These are phyloP conservation scores for Tieghemiomyces parasiticus DNA, from an alignment of 192 early-diverging fungal genomes.

Conservation along the genomic window DNA sequence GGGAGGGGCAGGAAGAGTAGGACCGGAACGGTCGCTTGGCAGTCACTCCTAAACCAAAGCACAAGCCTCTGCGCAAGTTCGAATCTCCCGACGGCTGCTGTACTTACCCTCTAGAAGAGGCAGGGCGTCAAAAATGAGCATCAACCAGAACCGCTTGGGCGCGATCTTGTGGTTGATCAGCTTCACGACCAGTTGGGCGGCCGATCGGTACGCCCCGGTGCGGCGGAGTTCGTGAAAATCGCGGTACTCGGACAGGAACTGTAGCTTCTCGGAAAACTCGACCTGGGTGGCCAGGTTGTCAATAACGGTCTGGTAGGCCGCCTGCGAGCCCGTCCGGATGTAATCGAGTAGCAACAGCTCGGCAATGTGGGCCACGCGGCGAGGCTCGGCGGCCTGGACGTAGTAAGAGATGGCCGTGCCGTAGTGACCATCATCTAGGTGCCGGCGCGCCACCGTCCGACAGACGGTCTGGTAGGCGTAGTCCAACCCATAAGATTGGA, in stretches of 20 bases:
- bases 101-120: conserved; percentile 34
- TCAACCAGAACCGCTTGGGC: conserved; percentile 31
- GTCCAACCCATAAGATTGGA: conserved; percentile 22
- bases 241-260: conserved; percentile 37
- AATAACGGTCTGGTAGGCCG: conserved; percentile 27
- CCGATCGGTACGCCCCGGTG: conserved; percentile 15
- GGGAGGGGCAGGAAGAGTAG: background rate
- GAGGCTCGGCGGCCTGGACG: conserved; percentile 28
- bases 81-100: too few relatives aligned
- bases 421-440: conserved; percentile 34
- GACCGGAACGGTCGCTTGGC: too few relatives aligned
- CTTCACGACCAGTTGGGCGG: conserved; percentile 28
- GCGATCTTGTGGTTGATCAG: conserved; percentile 30
- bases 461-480: conserved; percentile 21
- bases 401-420: conserved; percentile 49
- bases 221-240: conserved; percentile 38
- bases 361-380: conserved; percentile 31
- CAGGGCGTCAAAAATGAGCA: conserved; percentile 39
- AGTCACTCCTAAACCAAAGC: background rate
- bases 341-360: conserved; percentile 38
- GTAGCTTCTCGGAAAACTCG: conserved; percentile 26
- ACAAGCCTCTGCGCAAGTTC: too few relatives aligned
- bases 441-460: conserved; percentile 28
- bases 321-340: conserved; percentile 20
- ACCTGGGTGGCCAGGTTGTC: conserved; percentile 18